Base-by-base conservation (phyloP, 2,329 filamentous ascomycete species). In the Penicillium sp. region DNA sequence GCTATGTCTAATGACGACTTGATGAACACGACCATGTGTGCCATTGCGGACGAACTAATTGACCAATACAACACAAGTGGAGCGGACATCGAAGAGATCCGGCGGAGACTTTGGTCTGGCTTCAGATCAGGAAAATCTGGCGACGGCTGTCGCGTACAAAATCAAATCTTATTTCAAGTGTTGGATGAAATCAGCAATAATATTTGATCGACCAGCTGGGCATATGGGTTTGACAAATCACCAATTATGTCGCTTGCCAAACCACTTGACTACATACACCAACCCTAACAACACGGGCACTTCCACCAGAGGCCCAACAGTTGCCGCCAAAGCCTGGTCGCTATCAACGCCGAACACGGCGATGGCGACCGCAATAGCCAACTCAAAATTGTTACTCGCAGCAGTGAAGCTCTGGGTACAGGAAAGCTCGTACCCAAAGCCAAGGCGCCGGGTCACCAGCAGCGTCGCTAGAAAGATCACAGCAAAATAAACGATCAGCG, bases 371-470 rank as follows among this genome's bases (percentile, higher is more conserved):
- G 90, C 90, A 72, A 96, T 95, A 0, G 91, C 90, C 23, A 96
- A 76, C 75, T 96, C 91, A 65, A 96, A 96, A 68, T 96, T 95
- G 67, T 96, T 96, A 69, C 90, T 95, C 1, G 89, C 88, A 0
- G 90, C 92, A 0, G 89, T 95, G 64, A 95, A 94, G 66, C 88
- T 91, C 72, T 95, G 90, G 2, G 90, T 93, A 10, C 81, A 80
- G 1, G 82, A 81, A 0, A 91, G 69, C 33, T 80, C 79, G 67
- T 95, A 95, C 0, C 83, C 84, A 53, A 91, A 91, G 0, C 89
- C 87, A n/a, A 87, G 72, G n/a, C 77, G 80, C 45, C 80, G 77
- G 3, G 84, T 81, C 2, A 85, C 73, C 41, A 75, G 76, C 1
- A 94, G 75, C 0, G 89, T 94, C 2, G 77, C 63, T 44, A 84